phyloP scores from a whole-genome alignment of 345 rosid species.

The Odontarrhena argentea region DNA sequence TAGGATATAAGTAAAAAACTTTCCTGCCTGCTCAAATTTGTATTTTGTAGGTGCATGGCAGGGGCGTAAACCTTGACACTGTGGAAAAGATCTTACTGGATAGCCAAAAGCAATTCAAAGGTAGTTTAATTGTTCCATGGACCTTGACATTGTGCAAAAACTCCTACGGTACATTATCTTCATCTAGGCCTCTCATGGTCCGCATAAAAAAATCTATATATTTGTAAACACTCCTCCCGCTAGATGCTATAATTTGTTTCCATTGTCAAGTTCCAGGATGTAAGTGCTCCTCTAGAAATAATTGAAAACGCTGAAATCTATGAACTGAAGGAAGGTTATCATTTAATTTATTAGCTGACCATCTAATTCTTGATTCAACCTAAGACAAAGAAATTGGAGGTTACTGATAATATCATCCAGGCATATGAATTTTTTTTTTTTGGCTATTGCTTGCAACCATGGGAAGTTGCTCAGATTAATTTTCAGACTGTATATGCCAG shows the following conservation, averaged over 20 bases:
- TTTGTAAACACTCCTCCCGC: constrained; percentile 16
- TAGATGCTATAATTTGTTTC: constrained; percentile 15
- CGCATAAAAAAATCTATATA: background rate
- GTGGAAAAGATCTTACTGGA: constrained; percentile 75
- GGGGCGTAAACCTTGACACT: constrained; percentile 67
- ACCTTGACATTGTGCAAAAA: constrained; percentile 12
- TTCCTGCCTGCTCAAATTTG: constrained; percentile 6
- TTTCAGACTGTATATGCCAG: constrained; percentile 5
- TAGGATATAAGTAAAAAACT: constrained; percentile 13
- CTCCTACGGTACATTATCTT: constrained; percentile 11
- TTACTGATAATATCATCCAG: constrained; percentile 19
- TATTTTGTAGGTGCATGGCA: constrained; percentile 72
- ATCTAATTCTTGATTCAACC: constrained; percentile 21
- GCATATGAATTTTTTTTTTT: constrained; percentile 3
- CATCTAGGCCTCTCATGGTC: constrained; percentile 21
- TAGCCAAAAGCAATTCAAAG: constrained; percentile 64
- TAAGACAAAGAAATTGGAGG: constrained; percentile 9
- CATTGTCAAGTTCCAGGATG: constrained; percentile 3
- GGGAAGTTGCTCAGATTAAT: constrained; percentile 17
- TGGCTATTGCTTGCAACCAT: constrained; percentile 18
- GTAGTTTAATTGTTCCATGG: constrained; percentile 42
- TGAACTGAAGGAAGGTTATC: background rate
- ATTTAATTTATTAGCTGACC: constrained; percentile 2
- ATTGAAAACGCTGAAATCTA: constrained; percentile 24
- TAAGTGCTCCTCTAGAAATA: constrained; percentile 20